Percentiles rank a stretch among this genome's conserved stretches.
phyloP scores from a whole-genome alignment of 371 early-diverging fungal species.

The Rhizopus arrhizus region DNA sequence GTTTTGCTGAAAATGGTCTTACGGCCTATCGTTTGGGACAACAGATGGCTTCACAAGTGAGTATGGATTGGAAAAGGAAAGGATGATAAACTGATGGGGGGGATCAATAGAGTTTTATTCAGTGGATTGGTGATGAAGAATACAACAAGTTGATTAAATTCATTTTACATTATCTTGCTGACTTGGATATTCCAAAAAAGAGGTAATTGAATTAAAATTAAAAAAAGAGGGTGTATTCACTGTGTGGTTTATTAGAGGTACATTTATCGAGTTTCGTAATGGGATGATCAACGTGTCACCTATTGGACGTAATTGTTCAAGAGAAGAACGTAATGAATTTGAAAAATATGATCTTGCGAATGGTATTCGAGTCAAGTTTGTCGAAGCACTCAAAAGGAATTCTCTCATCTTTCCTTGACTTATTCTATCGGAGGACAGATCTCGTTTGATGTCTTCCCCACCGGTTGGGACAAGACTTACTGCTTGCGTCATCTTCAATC shows the following conservation, averaged over 20 bases:
- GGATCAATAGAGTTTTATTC: conserved; percentile 83
- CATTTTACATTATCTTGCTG: conserved; percentile 92
- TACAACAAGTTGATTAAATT: conserved; percentile 95
- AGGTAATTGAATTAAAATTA: conserved; percentile 57
- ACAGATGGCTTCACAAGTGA: conserved; percentile 77
- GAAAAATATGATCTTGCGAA: conserved; percentile 90
- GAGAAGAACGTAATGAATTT: conserved; percentile 93
- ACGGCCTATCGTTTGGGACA: conserved; percentile 89
- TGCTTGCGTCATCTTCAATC: conserved; percentile 91
- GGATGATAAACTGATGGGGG: neutral
- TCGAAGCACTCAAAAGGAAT: conserved; percentile 84
- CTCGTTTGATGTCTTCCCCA: conserved; percentile 99
- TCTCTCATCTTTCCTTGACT: conserved; percentile 87
- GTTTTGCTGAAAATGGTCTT: conserved; percentile 99
- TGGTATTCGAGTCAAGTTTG: conserved; percentile 85
- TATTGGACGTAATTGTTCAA: conserved; percentile 97
- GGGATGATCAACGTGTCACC: conserved; percentile 99
- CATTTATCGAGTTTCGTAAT: conserved; percentile 98
- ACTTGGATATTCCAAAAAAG: conserved; percentile 95
- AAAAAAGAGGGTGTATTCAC: conserved; percentile 3
- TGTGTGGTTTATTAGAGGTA: conserved; percentile 73
- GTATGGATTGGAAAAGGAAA: neutral
- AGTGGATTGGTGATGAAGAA: conserved; percentile 94
- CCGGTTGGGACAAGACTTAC: conserved; percentile 99
- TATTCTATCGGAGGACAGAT: conserved; percentile 99